phyloP scores from a whole-genome alignment of 2,329 filamentous ascomycete species.

The Fusarium sp. region DNA sequence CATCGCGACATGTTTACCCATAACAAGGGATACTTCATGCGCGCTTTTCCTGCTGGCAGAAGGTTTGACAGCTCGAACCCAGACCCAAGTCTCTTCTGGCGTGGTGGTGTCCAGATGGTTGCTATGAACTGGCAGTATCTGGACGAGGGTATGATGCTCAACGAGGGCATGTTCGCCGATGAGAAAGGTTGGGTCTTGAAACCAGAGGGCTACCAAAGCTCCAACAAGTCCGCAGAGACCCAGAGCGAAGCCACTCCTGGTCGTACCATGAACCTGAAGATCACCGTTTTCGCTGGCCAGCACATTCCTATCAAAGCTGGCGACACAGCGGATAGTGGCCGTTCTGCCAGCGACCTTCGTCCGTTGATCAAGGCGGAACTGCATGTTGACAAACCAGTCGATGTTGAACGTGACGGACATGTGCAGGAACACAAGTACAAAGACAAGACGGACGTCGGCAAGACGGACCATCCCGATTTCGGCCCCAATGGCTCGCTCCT shows the following conservation, averaged over 20 bases:
- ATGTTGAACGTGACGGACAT: constrained; percentile 49
- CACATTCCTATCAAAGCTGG: constrained; percentile 65
- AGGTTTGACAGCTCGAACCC: constrained; percentile 94
- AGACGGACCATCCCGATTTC: constrained; percentile 76
- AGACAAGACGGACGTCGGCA: constrained; percentile 68
- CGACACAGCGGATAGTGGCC: constrained; percentile 52
- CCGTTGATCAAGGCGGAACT: constrained; percentile 86
- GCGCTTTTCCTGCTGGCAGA: constrained; percentile 87
- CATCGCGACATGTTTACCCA: constrained; percentile 86
- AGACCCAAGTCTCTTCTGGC: constrained; percentile 92
- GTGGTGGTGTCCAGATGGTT: constrained; percentile 96
- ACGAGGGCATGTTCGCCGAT: constrained; percentile 96
- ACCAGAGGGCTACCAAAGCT: constrained; percentile 78
- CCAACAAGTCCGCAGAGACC: constrained; percentile 57
- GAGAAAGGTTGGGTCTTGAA: constrained; percentile 90
- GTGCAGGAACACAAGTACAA: constrained; percentile 71
- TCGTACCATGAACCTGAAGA: constrained; percentile 74
- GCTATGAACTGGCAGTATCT: constrained; percentile 98
- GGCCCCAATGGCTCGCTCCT: constrained; percentile 66
- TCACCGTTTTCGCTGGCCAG: constrained; percentile 84
- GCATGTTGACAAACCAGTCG: constrained; percentile 77
- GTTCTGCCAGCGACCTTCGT: constrained; percentile 63
- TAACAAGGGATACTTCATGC: constrained; percentile 90
- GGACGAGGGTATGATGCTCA: constrained; percentile 95
- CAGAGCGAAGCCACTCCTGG: constrained; percentile 64